Percentiles rank a stretch among this genome's conserved stretches.
Evolutionary conservation across 108 stramenopile species (phyloP).

Genomic region (Nannochloropsis oceanica): DNA sequence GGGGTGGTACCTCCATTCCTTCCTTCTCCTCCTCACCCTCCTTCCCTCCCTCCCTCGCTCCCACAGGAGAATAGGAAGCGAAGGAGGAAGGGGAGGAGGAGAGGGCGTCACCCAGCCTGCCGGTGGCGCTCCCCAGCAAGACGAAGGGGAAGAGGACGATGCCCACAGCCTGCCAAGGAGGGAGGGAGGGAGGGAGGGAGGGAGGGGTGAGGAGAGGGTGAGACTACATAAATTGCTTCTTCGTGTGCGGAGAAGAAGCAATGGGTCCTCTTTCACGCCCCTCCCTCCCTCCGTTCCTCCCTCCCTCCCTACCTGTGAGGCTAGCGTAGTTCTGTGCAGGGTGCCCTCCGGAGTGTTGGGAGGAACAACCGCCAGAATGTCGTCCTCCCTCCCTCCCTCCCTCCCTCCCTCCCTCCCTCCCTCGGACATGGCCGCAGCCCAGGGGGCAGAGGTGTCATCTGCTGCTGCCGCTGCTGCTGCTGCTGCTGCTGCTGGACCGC

Average conservation of each 20-base stretch:
- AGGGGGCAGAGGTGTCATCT: too few species aligned
- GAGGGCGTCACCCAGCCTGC: neutral
- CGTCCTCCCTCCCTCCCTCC: neutral
- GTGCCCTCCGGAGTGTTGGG: neutral
- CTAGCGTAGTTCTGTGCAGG: neutral
- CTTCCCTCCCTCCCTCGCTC: neutral
- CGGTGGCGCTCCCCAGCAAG: neutral
- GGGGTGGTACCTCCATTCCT: neutral
- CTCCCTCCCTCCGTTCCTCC: neutral
- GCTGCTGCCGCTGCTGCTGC: too few species aligned
- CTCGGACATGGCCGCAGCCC: too few species aligned
- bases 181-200: neutral
- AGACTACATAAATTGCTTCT: too few species aligned
- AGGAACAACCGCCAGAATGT: neutral
- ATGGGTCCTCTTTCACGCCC: too few species aligned
- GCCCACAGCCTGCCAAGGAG: neutral
- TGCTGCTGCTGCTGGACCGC: too few species aligned
- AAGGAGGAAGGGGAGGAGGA: neutral
- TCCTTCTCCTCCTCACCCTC: neutral
- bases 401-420: neutral
- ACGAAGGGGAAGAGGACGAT: neutral
- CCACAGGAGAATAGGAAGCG: neutral
- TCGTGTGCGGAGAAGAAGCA: too few species aligned
- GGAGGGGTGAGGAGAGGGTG: neutral
- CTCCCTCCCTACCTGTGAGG: neutral